These are phyloP conservation scores for Suhomyces sp. DNA, from an alignment of 805 yeast genomes.

Conservation along the genomic window DNA sequence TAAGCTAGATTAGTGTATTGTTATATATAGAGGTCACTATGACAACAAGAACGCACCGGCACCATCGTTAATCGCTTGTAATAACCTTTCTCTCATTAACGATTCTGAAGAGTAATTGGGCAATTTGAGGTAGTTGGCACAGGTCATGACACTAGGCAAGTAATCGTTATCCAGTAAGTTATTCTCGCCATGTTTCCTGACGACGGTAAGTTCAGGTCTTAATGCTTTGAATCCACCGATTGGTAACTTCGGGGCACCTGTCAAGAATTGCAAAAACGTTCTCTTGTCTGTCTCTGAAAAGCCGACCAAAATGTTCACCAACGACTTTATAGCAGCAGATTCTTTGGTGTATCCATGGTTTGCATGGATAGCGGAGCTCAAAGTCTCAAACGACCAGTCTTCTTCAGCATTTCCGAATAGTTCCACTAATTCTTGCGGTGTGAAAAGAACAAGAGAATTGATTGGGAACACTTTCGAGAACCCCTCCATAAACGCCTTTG, in stretches of 20 bases:
- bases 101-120: conserved; percentile 73
- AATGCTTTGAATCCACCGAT: conserved; percentile 88
- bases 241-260: conserved; percentile 92
- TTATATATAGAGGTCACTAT: conserved; percentile 18
- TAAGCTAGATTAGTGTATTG: background rate
- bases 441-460: conserved; percentile 63
- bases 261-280: conserved; percentile 76
- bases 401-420: conserved; percentile 78
- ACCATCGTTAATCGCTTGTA: conserved; percentile 81
- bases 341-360: conserved; percentile 86
- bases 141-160: conserved; percentile 96
- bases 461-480: conserved; percentile 82
- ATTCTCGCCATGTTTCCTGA: conserved; percentile 75
- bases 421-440: conserved; percentile 68
- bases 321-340: conserved; percentile 56
- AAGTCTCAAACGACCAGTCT: conserved; percentile 75
- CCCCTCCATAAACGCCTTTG: conserved; percentile 70
- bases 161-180: conserved; percentile 69
- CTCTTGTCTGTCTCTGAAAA: conserved; percentile 60
- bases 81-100: conserved; percentile 55
- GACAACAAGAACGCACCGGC: conserved; percentile 83
- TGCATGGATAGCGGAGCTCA: conserved; percentile 63
- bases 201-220: conserved; percentile 83
- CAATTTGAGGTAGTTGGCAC: conserved; percentile 89
- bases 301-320: conserved; percentile 59